These are phyloP conservation scores for Maudiozyma turicensis DNA, from an alignment of 805 yeast genomes.

Conservation along the genomic window DNA sequence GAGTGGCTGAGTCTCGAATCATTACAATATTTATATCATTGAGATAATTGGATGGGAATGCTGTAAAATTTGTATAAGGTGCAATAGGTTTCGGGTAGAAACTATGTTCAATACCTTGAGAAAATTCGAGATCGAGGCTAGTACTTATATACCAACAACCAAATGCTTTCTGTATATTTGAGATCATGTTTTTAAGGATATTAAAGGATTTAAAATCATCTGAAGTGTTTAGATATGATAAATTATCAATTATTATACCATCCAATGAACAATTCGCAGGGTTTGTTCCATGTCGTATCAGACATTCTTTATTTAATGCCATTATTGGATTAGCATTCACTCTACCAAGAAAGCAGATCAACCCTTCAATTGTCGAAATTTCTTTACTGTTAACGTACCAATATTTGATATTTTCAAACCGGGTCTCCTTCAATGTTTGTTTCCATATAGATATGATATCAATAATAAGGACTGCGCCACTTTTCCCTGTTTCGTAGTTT, in stretches of 20 bases:
- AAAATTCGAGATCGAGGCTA: conserved; percentile 22
- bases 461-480: conserved; percentile 9
- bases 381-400: conserved; percentile 15
- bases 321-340: conserved; percentile 17
- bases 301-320: conserved; percentile 16
- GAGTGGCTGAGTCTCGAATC: not conserved
- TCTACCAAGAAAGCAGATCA: conserved; percentile 15
- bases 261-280: not conserved
- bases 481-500: not conserved
- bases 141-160: conserved; percentile 25
- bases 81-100: not conserved
- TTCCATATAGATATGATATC: conserved; percentile 15
- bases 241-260: conserved; percentile 27
- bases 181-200: conserved; percentile 12
- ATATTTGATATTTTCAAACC: not conserved
- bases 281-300: not conserved
- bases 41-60: conserved; percentile 18
- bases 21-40: conserved; percentile 19
- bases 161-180: conserved; percentile 12
- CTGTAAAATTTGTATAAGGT: conserved; percentile 6
- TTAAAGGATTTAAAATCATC: conserved; percentile 7
- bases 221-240: conserved; percentile 15
- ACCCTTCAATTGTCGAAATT: conserved; percentile 14
- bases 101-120: conserved; percentile 41
- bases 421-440: not conserved